Conservation (phyloP, 1,284 basidiomycete genomes). For the Pterula multifida region DNA sequence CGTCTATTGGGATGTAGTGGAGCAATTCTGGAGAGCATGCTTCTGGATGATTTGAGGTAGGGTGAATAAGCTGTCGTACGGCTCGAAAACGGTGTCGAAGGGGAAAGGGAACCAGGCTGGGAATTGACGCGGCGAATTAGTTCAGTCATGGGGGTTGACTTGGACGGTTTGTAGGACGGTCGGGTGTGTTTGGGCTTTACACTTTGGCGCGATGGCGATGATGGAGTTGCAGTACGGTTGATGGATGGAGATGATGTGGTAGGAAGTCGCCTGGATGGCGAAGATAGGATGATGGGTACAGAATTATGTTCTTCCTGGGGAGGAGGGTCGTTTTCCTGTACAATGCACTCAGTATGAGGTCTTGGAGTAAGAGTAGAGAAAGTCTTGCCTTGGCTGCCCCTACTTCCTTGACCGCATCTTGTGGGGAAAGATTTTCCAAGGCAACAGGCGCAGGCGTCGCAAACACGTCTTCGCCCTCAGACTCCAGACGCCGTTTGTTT, state of each 20-base stretch:
- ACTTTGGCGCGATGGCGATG: background rate
- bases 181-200: background rate
- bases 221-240: background rate
- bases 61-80: conserved; percentile 42
- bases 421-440: background rate
- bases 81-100: conserved; percentile 19
- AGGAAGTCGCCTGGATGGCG: background rate
- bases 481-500: background rate
- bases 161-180: conserved; percentile 13
- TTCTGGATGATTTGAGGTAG: conserved; percentile 49
- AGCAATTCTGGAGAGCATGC: conserved; percentile 50
- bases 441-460: background rate
- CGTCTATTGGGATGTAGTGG: conserved; percentile 61
- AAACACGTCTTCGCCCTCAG: conserved; percentile 7
- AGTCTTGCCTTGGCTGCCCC: no score
- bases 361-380: no score
- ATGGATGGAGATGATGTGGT: background rate
- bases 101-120: conserved; percentile 49
- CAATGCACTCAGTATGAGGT: no score
- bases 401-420: no score
- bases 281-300: background rate
- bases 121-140: conserved; percentile 61
- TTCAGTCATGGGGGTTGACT: conserved; percentile 55
- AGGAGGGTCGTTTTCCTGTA: conserved; percentile 1
- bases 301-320: background rate